phyloP scores from a whole-genome alignment of 2,329 filamentous ascomycete genomes.

The Aspergillus cejpii region DNA sequence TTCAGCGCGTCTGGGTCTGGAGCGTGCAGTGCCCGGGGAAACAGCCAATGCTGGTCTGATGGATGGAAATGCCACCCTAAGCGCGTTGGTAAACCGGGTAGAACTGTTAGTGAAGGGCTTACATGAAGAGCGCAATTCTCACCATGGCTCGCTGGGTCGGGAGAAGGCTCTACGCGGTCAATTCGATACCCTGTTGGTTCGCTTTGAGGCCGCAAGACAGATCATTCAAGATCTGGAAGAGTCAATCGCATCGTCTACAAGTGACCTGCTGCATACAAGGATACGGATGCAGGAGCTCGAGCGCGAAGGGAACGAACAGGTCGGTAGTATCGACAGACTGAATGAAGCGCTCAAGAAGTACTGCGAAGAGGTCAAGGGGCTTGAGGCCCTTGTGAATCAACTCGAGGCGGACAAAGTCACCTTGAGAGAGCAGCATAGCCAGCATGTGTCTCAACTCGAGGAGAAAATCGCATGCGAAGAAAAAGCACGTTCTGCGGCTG shows the following conservation, averaged over 20 bases:
- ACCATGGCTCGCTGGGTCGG: constrained; percentile 32
- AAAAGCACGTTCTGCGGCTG: constrained; percentile 28
- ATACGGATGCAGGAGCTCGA: constrained; percentile 41
- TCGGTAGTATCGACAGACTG: constrained; percentile 38
- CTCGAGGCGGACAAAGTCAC: constrained; percentile 37
- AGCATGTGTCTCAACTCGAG: constrained; percentile 31
- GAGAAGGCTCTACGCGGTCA: constrained; percentile 40
- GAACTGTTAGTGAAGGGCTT: constrained; percentile 31
- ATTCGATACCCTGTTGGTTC: constrained; percentile 38
- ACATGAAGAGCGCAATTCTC: constrained; percentile 26
- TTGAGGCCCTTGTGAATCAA: constrained; percentile 39
- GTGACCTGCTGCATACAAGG: constrained; percentile 42
- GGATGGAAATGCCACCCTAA: constrained; percentile 36
- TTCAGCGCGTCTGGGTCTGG: constrained; percentile 40
- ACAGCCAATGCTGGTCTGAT: constrained; percentile 33
- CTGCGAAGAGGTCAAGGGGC: constrained; percentile 37
- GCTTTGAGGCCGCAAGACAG: constrained; percentile 33
- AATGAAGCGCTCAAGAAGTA: constrained; percentile 41
- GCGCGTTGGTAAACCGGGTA: constrained; percentile 37
- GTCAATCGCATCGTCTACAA: constrained; percentile 37
- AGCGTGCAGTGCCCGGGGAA: constrained; percentile 41
- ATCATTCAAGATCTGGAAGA: constrained; percentile 37
- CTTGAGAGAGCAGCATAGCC: constrained; percentile 23
- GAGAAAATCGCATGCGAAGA: constrained; percentile 31
- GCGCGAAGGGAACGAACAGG: constrained; percentile 36